Evolutionary conservation across 1,284 basidiomycete species (phyloP).

Genomic region (Cutaneotrichosporon daszewskae): DNA sequence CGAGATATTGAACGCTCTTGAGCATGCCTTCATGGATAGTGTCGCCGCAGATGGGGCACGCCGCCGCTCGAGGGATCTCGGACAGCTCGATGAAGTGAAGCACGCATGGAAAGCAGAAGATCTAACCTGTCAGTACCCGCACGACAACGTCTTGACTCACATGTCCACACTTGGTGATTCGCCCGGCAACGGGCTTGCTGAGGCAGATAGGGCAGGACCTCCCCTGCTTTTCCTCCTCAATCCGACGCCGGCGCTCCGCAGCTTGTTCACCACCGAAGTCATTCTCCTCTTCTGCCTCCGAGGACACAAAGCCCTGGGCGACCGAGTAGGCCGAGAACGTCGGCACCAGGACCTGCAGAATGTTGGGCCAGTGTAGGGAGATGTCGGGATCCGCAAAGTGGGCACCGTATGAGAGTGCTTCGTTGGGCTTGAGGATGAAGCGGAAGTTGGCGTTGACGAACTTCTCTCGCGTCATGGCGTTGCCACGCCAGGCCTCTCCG

Average conservation of each 20-base stretch:
- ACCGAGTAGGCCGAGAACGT: conserved; percentile 53
- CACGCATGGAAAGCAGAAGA: conserved; percentile 22
- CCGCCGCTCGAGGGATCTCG: conserved; percentile 71
- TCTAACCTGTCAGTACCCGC: conserved; percentile 73
- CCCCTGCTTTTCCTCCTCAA: conserved; percentile 42
- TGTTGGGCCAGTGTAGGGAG: conserved; percentile 92
- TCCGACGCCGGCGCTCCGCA: conserved; percentile 23
- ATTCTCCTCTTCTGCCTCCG: conserved; percentile 28
- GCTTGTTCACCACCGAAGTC: conserved; percentile 35
- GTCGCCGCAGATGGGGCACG: conserved; percentile 95
- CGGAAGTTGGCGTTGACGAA: conserved; percentile 92
- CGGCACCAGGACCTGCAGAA: conserved; percentile 89
- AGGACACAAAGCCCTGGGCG: conserved; percentile 43
- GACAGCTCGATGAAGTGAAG: conserved; percentile 83
- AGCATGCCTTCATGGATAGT: conserved; percentile 84
- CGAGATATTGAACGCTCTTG: conserved; percentile 69
- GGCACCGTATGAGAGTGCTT: conserved; percentile 71
- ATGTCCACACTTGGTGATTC: conserved; percentile 97
- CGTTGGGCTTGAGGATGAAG: conserved; percentile 84
- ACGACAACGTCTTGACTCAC: conserved; percentile 62
- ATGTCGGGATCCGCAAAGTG: conserved; percentile 94
- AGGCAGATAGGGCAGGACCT: conserved; percentile 92
- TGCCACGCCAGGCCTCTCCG: conserved; percentile 52
- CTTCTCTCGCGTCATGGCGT: conserved; percentile 75
- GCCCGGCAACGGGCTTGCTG: conserved; percentile 71